Percentiles rank a stretch among this genome's conserved stretches.
Evolutionary conservation across 2,329 filamentous ascomycete species (phyloP).

Genomic region (Microcyclosporella mali): DNA sequence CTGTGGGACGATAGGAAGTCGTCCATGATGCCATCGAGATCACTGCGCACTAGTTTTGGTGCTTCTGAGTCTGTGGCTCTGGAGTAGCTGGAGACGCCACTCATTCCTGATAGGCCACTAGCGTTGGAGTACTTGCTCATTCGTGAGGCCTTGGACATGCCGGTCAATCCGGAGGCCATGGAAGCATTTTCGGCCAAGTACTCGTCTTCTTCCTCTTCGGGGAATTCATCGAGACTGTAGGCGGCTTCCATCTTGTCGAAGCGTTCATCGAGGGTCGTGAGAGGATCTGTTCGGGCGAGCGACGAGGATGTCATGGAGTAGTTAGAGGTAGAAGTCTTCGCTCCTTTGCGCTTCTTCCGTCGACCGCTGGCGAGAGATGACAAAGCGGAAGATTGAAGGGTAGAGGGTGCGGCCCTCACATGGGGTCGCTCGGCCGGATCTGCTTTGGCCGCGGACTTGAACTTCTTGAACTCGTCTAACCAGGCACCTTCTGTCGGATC

Average conservation of each 20-base stretch:
- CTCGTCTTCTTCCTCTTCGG: constrained; percentile 27
- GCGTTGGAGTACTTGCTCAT: constrained; percentile 32
- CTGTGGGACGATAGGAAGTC: constrained; percentile 77
- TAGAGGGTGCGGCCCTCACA: constrained; percentile 46
- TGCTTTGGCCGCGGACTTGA: constrained; percentile 56
- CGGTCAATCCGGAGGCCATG: constrained; percentile 44
- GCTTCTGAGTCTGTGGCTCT: constrained; percentile 34
- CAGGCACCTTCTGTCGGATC: constrained; percentile 62
- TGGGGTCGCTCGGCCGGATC: constrained; percentile 34
- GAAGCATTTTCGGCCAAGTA: constrained; percentile 37
- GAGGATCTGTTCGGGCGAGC: constrained; percentile 77
- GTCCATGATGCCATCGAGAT: constrained; percentile 88
- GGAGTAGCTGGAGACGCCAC: constrained; percentile 32
- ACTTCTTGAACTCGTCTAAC: constrained; percentile 88
- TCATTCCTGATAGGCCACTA: constrained; percentile 35
- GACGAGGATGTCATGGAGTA: constrained; percentile 92
- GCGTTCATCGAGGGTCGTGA: constrained; percentile 76
- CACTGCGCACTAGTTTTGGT: constrained; percentile 55
- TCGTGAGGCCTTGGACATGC: constrained; percentile 43
- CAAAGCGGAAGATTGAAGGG: constrained; percentile 63
- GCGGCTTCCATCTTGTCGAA: constrained; percentile 87
- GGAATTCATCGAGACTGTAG: constrained; percentile 50
- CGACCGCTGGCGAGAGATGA: constrained; percentile 69
- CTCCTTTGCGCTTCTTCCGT: constrained; percentile 91
- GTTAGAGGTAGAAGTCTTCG: constrained; percentile 75